Conservation (phyloP, 2,329 filamentous ascomycete species). For the Madurella mycetomatis region DNA sequence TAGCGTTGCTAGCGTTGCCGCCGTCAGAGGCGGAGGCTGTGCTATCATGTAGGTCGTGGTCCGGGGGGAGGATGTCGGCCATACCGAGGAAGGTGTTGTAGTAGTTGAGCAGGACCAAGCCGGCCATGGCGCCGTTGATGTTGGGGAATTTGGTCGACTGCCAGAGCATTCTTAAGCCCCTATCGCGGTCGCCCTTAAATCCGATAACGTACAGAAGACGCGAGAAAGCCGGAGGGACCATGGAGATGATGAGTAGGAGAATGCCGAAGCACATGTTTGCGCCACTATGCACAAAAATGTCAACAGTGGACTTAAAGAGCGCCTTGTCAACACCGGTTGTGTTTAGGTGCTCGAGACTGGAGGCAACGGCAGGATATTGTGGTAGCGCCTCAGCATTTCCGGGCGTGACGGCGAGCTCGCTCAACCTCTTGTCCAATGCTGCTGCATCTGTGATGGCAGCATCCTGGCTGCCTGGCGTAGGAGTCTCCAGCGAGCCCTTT, state of each 20-base stretch:
- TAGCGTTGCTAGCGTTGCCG: constrained; percentile 25
- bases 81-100: constrained; percentile 84
- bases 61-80: constrained; percentile 76
- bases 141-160: constrained; percentile 79
- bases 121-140: constrained; percentile 87
- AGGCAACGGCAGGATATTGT: constrained; percentile 17
- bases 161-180: constrained; percentile 85
- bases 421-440: constrained; percentile 20
- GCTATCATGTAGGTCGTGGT: constrained; percentile 45
- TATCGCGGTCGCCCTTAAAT: constrained; percentile 81
- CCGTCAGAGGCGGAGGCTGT: constrained; percentile 36
- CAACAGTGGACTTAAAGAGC: constrained; percentile 68
- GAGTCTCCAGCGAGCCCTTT: constrained; percentile 41
- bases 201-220: constrained; percentile 82
- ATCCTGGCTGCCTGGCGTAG: constrained; percentile 43
- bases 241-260: constrained; percentile 79
- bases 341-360: constrained; percentile 27
- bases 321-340: constrained; percentile 54
- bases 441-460: constrained; percentile 34
- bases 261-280: constrained; percentile 87
- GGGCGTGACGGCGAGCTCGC: constrained; percentile 4
- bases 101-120: constrained; percentile 74
- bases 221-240: constrained; percentile 88
- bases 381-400: not conserved
- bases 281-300: constrained; percentile 85